phyloP scores from a whole-genome alignment of 345 rosid species.

The Raphanus sativus region DNA sequence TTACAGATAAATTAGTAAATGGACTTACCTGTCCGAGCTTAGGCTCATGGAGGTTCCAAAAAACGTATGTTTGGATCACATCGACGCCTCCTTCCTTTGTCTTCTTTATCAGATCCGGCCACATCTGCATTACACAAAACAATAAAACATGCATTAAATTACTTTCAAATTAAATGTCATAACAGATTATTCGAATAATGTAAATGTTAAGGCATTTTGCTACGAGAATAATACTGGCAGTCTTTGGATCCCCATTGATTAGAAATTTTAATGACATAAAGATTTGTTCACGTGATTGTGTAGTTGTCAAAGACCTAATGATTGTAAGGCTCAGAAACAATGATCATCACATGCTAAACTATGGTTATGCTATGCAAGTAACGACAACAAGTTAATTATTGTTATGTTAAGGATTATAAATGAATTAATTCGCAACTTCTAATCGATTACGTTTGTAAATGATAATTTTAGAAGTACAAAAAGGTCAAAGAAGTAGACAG shows the following conservation, averaged over 20 bases:
- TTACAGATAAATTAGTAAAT: not conserved
- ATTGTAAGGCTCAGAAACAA: not conserved
- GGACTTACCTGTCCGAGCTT: constrained; percentile 65
- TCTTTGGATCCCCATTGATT: constrained; percentile 28
- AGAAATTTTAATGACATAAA: constrained; percentile 11
- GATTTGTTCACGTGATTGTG: constrained; percentile 35
- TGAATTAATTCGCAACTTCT: not conserved
- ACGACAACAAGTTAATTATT: not conserved
- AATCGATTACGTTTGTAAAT: not conserved
- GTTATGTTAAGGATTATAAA: constrained; percentile 2
- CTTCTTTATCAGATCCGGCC: constrained; percentile 77
- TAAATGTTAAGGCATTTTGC: not conserved
- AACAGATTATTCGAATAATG: not conserved
- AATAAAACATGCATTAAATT: not conserved
- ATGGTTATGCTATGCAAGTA: not conserved
- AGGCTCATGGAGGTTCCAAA: constrained; percentile 91
- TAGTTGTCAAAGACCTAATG: not conserved
- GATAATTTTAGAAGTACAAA: not conserved
- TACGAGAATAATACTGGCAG: constrained; percentile 2
- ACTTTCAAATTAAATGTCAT: not conserved
- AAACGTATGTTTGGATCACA: constrained; percentile 91
- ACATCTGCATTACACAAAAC: constrained; percentile 53
- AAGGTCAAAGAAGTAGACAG: constrained; percentile 17
- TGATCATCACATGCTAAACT: constrained; percentile 14
- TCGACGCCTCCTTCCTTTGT: constrained; percentile 88